Evolutionary conservation across 2,329 filamentous ascomycete species (phyloP), one percentile per base, ranked within the genome.

Genomic region (Aspergillus spinulosporus): DNA sequence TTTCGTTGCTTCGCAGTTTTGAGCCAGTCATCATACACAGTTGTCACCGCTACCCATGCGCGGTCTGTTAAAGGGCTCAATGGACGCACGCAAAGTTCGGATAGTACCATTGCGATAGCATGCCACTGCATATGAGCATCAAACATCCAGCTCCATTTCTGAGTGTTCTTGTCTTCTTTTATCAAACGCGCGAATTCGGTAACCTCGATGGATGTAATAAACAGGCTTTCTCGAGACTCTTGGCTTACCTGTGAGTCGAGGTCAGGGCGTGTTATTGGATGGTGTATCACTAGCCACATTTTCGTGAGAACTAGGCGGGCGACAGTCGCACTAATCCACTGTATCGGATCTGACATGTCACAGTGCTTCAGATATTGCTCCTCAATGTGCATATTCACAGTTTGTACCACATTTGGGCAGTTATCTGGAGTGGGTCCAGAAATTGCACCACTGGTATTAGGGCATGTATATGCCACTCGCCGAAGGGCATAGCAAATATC

Each of bases 251-350:
- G 29, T 78, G 79, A 6, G 78, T 72, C n/a, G 79, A 80, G 61
- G 37, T 71, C 82, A 34, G 81, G 80, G 50, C 85, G 82, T 34
- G 88, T 84, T 65, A 88, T 81, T 0, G 89, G 88, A 63, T 93
- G 86, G 65, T 93, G 89, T 2, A 90, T 82, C 58, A 92, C 82
- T 36, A 94, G 79, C 76, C 87, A 90, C 78, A 92, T 85, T 72
- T 92, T 93, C 51, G 86, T 86, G 74, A 92, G 83, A 59, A 92
- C 85, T 32, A 93, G 78, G 7, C 88, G 83, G 2, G 84, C 82
- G 21, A 90, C 79, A 29, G 88, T 88, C 3, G 84, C 85, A 6
- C 83, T 83, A 28, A 88, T 82, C 86, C 87, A 90, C 60, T 85
- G 85, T 1, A 90, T 74, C 0, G 82, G 78, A 45, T 82, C 71